Percentiles rank a stretch among this genome's conserved stretches.
phyloP scores from a whole-genome alignment of 1,139 yeast species.

The Yamadazyma dushanensis region DNA sequence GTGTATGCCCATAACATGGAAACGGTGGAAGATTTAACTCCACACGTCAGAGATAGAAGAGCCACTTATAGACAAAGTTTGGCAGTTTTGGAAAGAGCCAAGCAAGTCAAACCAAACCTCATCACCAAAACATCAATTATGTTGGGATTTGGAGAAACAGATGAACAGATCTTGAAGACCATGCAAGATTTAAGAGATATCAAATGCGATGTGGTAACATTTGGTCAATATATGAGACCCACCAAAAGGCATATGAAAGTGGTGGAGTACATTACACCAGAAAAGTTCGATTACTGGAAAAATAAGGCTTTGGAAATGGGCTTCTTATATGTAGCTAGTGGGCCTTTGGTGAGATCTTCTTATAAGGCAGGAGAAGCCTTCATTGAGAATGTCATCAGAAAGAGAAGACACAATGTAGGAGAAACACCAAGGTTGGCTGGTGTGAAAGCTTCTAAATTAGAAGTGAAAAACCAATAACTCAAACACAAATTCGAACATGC shows the following conservation, averaged over 20 bases:
- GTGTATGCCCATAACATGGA: slow-evolving; percentile 97
- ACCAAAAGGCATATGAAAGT: slow-evolving; percentile 98
- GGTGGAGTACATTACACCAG: slow-evolving; percentile 93
- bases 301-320: slow-evolving; percentile 86
- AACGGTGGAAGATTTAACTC: slow-evolving; percentile 93
- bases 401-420: slow-evolving; percentile 59
- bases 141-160: slow-evolving; percentile 97
- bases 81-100: slow-evolving; percentile 76
- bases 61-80: slow-evolving; percentile 93
- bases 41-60: slow-evolving; percentile 92
- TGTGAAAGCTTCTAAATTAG: slow-evolving; percentile 10
- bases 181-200: slow-evolving; percentile 71
- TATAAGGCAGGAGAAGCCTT: slow-evolving; percentile 99
- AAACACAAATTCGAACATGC: not conserved
- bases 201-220: slow-evolving; percentile 91
- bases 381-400: slow-evolving; percentile 87
- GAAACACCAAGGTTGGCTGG: slow-evolving; percentile 39
- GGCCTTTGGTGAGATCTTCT: slow-evolving; percentile 94
- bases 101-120: slow-evolving; percentile 68
- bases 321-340: slow-evolving; percentile 93
- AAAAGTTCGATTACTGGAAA: slow-evolving; percentile 92
- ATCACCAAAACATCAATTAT: slow-evolving; percentile 92
- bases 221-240: slow-evolving; percentile 99
- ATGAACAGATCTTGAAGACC: slow-evolving; percentile 79
- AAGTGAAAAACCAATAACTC: not conserved